Evolutionary conservation across 352 stramenopile genomes (phyloP).

Genomic region (Phytophthora niederhauseri): DNA sequence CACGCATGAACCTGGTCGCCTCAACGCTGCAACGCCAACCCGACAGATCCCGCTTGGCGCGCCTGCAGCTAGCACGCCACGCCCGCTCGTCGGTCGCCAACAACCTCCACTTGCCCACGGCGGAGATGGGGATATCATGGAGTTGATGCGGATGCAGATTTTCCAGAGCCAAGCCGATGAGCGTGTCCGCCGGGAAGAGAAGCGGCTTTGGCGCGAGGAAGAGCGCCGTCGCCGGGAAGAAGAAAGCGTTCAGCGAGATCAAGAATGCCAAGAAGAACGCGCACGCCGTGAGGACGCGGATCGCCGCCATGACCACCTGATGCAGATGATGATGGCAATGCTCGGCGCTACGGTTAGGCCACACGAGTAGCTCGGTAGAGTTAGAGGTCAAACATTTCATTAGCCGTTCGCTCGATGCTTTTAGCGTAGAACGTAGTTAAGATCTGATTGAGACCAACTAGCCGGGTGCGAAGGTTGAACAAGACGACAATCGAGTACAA

Average conservation of each 20-base stretch:
- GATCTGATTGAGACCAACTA: background rate
- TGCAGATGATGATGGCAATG: conserved; percentile 11
- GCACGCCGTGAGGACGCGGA: conserved; percentile 4
- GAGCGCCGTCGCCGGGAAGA: conserved; percentile 1
- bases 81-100: no score
- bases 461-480: background rate
- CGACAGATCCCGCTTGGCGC: no score
- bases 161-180: conserved; percentile 4
- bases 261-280: conserved; percentile 2
- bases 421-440: conserved; percentile 7
- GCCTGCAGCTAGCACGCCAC: no score
- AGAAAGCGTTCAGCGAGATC: background rate
- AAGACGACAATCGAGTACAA: conserved; percentile 14
- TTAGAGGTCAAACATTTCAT: conserved; percentile 4
- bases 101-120: no score
- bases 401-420: conserved; percentile 8
- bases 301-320: background rate
- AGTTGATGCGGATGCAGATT: conserved; percentile 10
- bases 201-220: background rate
- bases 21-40: no score
- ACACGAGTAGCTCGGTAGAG: background rate
- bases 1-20: no score
- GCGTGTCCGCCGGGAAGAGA: background rate
- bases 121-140: conserved; percentile 2
- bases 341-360: background rate